A percentile compares a stretch with the other conserved stretches of the same genome.
phyloP scores from a whole-genome alignment of 2,329 filamentous ascomycete genomes.

The Geosmithia flava region DNA sequence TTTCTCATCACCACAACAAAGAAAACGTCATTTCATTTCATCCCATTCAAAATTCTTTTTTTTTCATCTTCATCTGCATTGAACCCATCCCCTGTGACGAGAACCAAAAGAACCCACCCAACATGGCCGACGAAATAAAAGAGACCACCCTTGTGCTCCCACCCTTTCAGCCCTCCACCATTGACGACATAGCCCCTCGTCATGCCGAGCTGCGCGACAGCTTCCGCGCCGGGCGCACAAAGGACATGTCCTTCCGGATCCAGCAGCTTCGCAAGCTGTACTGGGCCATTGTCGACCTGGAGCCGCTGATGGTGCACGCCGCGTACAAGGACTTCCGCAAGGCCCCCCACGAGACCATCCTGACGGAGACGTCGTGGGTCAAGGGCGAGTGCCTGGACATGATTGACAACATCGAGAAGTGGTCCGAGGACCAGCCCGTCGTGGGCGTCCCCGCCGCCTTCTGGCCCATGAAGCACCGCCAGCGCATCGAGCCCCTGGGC shows the following conservation, averaged over 20 bases:
- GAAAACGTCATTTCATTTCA: too few relatives aligned
- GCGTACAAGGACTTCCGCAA: constrained; percentile 70
- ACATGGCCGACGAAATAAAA: too few relatives aligned
- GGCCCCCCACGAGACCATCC: constrained; percentile 57
- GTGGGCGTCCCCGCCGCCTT: constrained; percentile 57
- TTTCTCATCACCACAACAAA: too few relatives aligned
- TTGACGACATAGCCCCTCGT: constrained; percentile 52
- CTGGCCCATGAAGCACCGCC: constrained; percentile 57
- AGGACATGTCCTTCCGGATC: constrained; percentile 68
- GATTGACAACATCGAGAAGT: constrained; percentile 66
- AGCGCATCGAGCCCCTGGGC: constrained; percentile 81
- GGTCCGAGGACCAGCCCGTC: constrained; percentile 70
- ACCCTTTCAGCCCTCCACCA: constrained; percentile 45
- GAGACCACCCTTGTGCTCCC: constrained; percentile 12
- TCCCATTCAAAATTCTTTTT: too few relatives aligned
- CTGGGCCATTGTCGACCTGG: constrained; percentile 78
- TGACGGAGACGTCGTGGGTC: constrained; percentile 67
- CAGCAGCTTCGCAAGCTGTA: constrained; percentile 87
- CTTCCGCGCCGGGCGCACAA: constrained; percentile 73
- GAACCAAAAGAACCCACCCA: too few relatives aligned
- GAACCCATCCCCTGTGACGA: too few relatives aligned
- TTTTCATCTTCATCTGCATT: too few relatives aligned
- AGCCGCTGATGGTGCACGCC: constrained; percentile 60
- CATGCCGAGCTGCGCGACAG: constrained; percentile 50
- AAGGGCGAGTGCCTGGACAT: constrained; percentile 72